Conservation (phyloP, 2,329 filamentous ascomycete species). For the Pseudogymnoascus sp. region DNA sequence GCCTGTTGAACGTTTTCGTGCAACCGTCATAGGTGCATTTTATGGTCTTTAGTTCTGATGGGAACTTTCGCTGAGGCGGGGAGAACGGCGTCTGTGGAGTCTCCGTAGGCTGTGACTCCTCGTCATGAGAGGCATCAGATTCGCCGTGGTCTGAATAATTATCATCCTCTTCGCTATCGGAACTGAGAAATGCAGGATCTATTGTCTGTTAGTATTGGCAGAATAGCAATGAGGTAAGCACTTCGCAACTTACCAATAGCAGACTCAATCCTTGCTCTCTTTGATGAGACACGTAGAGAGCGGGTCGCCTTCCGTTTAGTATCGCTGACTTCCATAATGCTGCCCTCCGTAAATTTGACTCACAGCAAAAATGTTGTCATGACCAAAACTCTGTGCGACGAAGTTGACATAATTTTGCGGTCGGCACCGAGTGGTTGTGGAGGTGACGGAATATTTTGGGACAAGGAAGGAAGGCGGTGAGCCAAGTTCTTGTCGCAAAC, state of each 20-base stretch:
- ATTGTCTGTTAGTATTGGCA: neutral
- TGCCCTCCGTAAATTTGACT: neutral
- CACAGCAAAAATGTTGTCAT: neutral
- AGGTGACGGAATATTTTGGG: conserved; percentile 8
- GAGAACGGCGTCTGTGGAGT: conserved; percentile 44
- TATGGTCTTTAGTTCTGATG: conserved; percentile 68
- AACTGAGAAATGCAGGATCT: conserved; percentile 9
- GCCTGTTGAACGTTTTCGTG: conserved; percentile 77
- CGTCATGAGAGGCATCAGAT: conserved; percentile 26
- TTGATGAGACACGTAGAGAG: conserved; percentile 17
- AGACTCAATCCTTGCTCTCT: conserved; percentile 20
- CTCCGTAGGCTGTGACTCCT: conserved; percentile 27
- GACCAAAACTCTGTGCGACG: neutral
- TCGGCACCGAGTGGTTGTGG: conserved; percentile 10
- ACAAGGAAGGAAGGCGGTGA: conserved; percentile 6
- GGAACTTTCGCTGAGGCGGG: conserved; percentile 42
- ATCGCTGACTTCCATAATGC: conserved; percentile 20
- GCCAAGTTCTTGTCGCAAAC: conserved; percentile 21
- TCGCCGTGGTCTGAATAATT: conserved; percentile 29
- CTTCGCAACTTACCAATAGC: conserved; percentile 7
- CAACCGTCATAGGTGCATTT: conserved; percentile 67
- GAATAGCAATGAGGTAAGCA: conserved; percentile 2
- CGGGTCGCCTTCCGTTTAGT: conserved; percentile 21
- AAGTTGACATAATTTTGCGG: conserved; percentile 11
- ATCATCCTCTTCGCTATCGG: conserved; percentile 38